Evolutionary conservation across 257 asterid genomes (phyloP).

Genomic region (Ophiorrhiza pumila): DNA sequence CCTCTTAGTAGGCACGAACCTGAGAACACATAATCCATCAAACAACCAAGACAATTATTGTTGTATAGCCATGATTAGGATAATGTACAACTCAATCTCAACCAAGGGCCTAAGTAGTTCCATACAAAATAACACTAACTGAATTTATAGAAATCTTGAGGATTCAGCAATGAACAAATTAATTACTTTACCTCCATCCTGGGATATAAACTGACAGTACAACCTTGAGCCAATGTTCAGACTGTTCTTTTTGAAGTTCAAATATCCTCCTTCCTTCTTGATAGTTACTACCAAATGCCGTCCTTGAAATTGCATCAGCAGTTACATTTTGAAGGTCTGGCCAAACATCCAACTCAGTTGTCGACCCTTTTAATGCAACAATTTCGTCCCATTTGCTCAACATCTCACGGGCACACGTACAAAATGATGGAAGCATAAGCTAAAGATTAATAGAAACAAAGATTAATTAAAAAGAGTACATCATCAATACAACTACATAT

Average conservation of each 20-base stretch:
- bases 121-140: no score
- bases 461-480: no score
- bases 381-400: constrained; percentile 14
- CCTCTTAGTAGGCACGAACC: constrained; percentile 32
- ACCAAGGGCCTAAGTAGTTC: no score
- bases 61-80: background rate
- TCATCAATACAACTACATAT: background rate
- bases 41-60: background rate
- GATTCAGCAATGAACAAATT: background rate
- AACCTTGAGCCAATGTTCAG: constrained; percentile 1
- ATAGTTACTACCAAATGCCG: constrained; percentile 21
- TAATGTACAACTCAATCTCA: background rate
- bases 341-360: constrained; percentile 21
- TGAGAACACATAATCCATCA: background rate
- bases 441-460: background rate
- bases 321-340: constrained; percentile 14
- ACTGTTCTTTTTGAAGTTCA: constrained; percentile 16
- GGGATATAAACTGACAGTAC: constrained; percentile 8
- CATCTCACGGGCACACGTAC: constrained; percentile 12
- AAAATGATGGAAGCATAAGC: constrained; percentile 22
- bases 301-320: constrained; percentile 13
- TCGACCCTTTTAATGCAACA: background rate
- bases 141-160: no score
- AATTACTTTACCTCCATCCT: constrained; percentile 17
- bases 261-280: constrained; percentile 20